Base-by-base conservation (phyloP, 1,139 yeast genomes). In the Candida neerlandica region DNA sequence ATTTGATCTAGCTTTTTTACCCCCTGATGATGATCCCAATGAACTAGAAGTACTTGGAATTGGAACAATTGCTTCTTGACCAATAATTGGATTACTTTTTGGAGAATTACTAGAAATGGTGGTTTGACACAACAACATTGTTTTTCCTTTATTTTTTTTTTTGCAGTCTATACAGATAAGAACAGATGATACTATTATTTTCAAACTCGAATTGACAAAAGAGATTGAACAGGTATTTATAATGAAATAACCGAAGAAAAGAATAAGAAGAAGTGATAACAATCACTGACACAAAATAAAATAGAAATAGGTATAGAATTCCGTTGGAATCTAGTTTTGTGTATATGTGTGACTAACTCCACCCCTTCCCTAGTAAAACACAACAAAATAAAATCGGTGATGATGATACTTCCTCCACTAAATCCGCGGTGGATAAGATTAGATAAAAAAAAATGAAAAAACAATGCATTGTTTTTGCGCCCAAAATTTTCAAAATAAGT, bases 1-100 rank as follows among this genome's bases (percentile, higher is more conserved):
- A 27, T 50, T 50, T 5, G 46, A 47, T n/a, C 50, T 34, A 6
- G 43, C 14, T 41, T 41, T 30, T 12, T 41, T 23, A 26, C 23
- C 16, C n/a, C n/a, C n/a, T n/a, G n/a, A n/a, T n/a, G n/a, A n/a
- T 9, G 43, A 40, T 15, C 43, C 34, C 16, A 40, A 40, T 15
- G 43, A 40, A 40, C 43, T 40, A 4, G 32, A 11, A n/a, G 43
- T 21, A 29, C 43, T 40, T 27, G 34, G 23, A 27, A 15, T 27
- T 7, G 43, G 34, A 40, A 40, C 43, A 27, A 40, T 27, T 14
- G 19, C 11, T 29, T 41, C 37, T 21, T 18, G 43, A 11, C 32
- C 43, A 12, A 32, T 35, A 30, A 41, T 41, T 18, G 43, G 2
- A 19, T 41, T 29, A 27, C 37, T 12, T 18, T 16, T 32, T 12